Percentiles rank a stretch among this genome's conserved stretches.
Conservation (phyloP, 192 early-diverging fungal species). For the Rhizophagus prolifer region DNA sequence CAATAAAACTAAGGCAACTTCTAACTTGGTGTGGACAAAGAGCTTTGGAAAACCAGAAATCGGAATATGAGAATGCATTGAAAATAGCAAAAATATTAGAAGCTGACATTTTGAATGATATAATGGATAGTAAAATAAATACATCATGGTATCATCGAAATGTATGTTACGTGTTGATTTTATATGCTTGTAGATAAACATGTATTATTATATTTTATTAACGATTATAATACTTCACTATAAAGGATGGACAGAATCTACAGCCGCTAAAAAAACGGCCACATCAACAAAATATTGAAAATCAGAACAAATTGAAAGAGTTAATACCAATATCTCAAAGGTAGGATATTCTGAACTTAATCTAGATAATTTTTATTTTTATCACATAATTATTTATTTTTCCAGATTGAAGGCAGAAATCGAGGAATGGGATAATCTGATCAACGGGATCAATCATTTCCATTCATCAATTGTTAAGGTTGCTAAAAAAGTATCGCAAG, state of each 20-base stretch:
- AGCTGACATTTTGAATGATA: constrained; percentile 40
- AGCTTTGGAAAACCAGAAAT: constrained; percentile 26
- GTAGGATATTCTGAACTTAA: constrained; percentile 15
- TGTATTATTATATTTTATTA: background rate
- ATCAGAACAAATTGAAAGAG: constrained; percentile 32
- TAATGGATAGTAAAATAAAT: constrained; percentile 39
- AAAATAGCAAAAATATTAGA: constrained; percentile 41
- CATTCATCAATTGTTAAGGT: constrained; percentile 22
- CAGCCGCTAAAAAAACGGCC: constrained; percentile 30
- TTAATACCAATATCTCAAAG: constrained; percentile 30
- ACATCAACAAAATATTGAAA: constrained; percentile 45
- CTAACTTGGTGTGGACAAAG: constrained; percentile 65
- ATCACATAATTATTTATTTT: background rate
- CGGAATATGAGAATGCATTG: background rate
- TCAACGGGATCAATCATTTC: constrained; percentile 4
- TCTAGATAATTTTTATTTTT: background rate
- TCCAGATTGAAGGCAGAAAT: constrained; percentile 26
- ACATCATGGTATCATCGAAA: constrained; percentile 56
- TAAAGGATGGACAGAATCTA: background rate
- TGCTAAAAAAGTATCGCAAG: background rate
- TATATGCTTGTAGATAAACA: background rate
- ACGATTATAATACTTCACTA: background rate
- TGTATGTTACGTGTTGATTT: constrained; percentile 10
- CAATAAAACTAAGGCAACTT: constrained; percentile 65
- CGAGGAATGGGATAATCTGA: constrained; percentile 19